Evolutionary conservation across 306 rosid genomes (phyloP).

Genomic region (Luffa aegyptiaca): DNA sequence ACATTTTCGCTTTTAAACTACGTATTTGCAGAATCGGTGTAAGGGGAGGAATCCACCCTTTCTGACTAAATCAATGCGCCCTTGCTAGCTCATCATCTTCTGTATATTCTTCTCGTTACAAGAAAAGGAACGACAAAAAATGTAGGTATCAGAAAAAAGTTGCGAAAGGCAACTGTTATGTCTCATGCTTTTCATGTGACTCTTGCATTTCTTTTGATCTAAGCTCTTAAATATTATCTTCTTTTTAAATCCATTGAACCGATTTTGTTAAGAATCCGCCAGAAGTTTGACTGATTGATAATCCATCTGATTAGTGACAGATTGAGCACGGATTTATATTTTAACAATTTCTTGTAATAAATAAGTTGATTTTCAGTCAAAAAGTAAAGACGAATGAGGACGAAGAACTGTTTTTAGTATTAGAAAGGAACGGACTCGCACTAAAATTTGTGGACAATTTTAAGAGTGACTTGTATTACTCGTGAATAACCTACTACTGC

Average conservation of each 20-base stretch:
- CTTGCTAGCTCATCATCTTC: conserved; percentile 17
- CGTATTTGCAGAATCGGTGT: conserved; percentile 29
- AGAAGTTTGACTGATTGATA: conserved; percentile 32
- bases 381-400: conserved; percentile 16
- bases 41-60: conserved; percentile 25
- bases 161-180: conserved; percentile 22
- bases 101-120: conserved; percentile 26
- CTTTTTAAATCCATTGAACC: conserved; percentile 20
- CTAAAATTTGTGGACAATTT: conserved; percentile 31
- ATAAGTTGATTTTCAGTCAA: conserved; percentile 15
- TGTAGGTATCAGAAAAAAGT: conserved; percentile 15
- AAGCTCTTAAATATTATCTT: conserved; percentile 19
- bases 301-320: conserved; percentile 28
- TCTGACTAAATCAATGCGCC: conserved; percentile 17
- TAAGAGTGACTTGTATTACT: conserved; percentile 36
- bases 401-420: conserved; percentile 2
- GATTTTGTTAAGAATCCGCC: conserved; percentile 42
- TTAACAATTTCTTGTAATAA: conserved; percentile 11
- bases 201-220: conserved; percentile 20
- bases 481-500: conserved; percentile 71
- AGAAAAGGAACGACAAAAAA: conserved; percentile 17
- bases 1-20: conserved; percentile 15
- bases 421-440: conserved; percentile 5
- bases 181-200: conserved; percentile 73
- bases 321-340: conserved; percentile 35